Evolutionary conservation across 164 flowering plant genomes (phyloP).

Genomic region (Echeveria elegans): DNA sequence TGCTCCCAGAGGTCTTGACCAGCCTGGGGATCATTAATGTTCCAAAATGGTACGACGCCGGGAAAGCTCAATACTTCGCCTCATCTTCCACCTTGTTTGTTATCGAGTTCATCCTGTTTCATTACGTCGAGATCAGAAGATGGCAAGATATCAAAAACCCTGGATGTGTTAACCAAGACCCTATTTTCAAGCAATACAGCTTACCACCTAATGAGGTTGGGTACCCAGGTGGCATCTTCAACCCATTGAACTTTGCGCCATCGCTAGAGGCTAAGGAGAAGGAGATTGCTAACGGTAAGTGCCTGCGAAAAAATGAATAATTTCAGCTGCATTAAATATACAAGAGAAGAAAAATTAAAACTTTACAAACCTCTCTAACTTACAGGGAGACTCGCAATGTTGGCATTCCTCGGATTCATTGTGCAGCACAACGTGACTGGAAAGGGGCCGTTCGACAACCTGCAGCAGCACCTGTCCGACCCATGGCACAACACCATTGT

Average conservation of each 20-base stretch:
- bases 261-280: constrained; percentile 90
- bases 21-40: constrained; percentile 66
- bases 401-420: constrained; percentile 88
- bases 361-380: background rate
- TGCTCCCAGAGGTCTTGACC: constrained; percentile 82
- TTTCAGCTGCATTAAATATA: background rate
- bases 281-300: constrained; percentile 90
- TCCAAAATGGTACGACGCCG: constrained; percentile 94
- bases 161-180: constrained; percentile 92
- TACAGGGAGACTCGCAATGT: constrained; percentile 96
- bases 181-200: constrained; percentile 94
- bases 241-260: constrained; percentile 81
- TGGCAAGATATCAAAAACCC: constrained; percentile 99
- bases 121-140: constrained; percentile 91
- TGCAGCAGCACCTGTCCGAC: constrained; percentile 86
- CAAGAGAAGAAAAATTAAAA: background rate
- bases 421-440: constrained; percentile 94
- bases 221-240: constrained; percentile 88
- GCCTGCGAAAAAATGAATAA: background rate
- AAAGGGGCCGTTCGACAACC: constrained; percentile 88
- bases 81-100: constrained; percentile 87
- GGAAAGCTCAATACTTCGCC: constrained; percentile 83
- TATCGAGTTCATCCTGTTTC: constrained; percentile 95
- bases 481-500: constrained; percentile 99
- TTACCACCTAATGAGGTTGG: constrained; percentile 73